Conservation (phyloP, 495 filamentous ascomycete species). For the Lasiosphaeria hispida region DNA sequence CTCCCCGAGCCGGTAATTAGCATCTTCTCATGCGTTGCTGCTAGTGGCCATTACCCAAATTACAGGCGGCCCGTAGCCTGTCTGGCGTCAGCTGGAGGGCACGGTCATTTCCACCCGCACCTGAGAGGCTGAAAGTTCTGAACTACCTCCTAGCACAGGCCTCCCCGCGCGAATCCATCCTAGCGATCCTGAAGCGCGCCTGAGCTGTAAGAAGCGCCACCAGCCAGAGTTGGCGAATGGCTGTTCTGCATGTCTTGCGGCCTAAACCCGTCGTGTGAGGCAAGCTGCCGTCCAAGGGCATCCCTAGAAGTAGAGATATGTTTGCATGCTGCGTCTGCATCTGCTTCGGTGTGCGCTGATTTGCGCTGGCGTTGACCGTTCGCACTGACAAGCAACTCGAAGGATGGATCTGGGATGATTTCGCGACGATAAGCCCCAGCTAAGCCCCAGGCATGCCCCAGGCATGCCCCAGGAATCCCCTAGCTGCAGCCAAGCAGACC, state of each 20-base stretch:
- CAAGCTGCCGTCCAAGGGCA: not conserved
- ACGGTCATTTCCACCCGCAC: constrained; percentile 14
- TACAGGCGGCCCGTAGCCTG: constrained; percentile 22
- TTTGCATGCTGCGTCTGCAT: not conserved
- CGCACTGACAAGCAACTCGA: too few relatives aligned
- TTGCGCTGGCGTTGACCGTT: too few relatives aligned
- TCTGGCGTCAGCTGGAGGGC: constrained; percentile 20
- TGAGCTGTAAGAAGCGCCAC: not conserved
- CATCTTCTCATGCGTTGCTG: constrained; percentile 17
- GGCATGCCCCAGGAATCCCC: too few relatives aligned
- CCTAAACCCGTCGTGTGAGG: not conserved
- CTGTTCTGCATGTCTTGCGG: constrained; percentile 6
- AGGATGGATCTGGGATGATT: too few relatives aligned
- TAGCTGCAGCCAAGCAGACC: too few relatives aligned
- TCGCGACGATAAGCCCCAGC: too few relatives aligned
- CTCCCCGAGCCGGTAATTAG: constrained; percentile 22
- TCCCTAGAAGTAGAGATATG: not conserved
- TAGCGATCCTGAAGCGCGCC: constrained; percentile 2
- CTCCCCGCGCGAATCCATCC: not conserved
- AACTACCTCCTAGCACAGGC: not conserved
- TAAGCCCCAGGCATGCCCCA: too few relatives aligned
- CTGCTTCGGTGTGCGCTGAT: too few relatives aligned
- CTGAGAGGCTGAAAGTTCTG: not conserved
- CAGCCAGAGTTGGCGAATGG: constrained; percentile 2
- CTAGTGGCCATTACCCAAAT: constrained; percentile 29